These are phyloP conservation scores for Nitzschia putrida DNA, from an alignment of 108 stramenopile species.

Conservation along the genomic window DNA sequence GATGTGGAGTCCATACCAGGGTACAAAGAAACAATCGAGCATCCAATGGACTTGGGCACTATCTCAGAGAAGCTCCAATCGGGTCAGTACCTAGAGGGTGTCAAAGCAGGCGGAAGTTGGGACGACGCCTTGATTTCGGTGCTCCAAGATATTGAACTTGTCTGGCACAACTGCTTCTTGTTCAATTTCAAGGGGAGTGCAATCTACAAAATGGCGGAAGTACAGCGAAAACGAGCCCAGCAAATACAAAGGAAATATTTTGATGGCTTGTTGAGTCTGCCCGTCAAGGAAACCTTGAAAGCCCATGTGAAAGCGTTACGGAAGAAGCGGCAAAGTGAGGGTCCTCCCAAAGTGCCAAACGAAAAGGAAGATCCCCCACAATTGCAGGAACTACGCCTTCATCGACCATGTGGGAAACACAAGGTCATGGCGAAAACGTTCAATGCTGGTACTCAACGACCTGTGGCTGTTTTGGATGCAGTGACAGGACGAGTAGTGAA, in stretches of 20 bases:
- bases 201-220: slow-evolving; percentile 68
- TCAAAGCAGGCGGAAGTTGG: slow-evolving; percentile 17
- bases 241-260: slow-evolving; percentile 45
- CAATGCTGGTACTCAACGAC: slow-evolving; percentile 11
- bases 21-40: slow-evolving; percentile 56
- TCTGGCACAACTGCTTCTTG: slow-evolving; percentile 80
- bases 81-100: slow-evolving; percentile 44
- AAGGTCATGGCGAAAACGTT: slow-evolving; percentile 25
- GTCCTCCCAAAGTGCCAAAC: slow-evolving; percentile 3
- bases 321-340: not conserved
- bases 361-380: not conserved
- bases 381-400: slow-evolving; percentile 8
- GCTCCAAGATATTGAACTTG: slow-evolving; percentile 68
- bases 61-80: slow-evolving; percentile 51
- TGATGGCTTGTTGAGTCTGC: slow-evolving; percentile 37
- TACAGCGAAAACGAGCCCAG: slow-evolving; percentile 47
- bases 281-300: slow-evolving; percentile 40
- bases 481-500: slow-evolving; percentile 69
- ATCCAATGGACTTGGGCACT: slow-evolving; percentile 79
- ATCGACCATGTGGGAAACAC: slow-evolving; percentile 34
- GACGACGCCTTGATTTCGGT: slow-evolving; percentile 47
- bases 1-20: slow-evolving; percentile 44
- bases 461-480: slow-evolving; percentile 73
- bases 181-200: slow-evolving; percentile 68
- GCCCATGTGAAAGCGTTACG: slow-evolving; percentile 44